phyloP scores from a whole-genome alignment of 192 early-diverging fungal genomes.

The Backusella macrospora region DNA sequence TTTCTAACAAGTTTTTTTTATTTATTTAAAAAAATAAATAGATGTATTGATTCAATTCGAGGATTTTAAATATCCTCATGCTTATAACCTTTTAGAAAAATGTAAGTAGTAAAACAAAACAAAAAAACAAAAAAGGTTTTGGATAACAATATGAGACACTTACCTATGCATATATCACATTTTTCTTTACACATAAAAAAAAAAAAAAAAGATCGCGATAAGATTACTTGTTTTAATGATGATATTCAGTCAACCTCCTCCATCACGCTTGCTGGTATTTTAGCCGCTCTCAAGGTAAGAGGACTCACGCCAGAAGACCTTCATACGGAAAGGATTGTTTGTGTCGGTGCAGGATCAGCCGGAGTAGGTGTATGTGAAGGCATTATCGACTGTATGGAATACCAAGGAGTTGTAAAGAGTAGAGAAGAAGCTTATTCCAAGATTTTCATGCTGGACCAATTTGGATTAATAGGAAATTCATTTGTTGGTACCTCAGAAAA shows the following conservation, averaged over 20 bases:
- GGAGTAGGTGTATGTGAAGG: constrained; percentile 59
- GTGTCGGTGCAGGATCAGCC: constrained; percentile 66
- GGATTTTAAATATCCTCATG: constrained; percentile 29
- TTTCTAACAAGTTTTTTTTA: not conserved
- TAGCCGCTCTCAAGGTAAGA: constrained; percentile 44
- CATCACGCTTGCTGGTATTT: constrained; percentile 60
- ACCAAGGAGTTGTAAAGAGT: constrained; percentile 16
- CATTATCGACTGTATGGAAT: constrained; percentile 27
- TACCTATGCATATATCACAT: not conserved
- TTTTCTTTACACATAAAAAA: not conserved
- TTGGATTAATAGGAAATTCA: constrained; percentile 46
- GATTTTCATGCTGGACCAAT: constrained; percentile 51
- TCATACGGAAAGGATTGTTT: constrained; percentile 52
- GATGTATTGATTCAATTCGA: constrained; percentile 26
- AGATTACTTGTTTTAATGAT: constrained; percentile 88
- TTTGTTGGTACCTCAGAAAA: not conserved
- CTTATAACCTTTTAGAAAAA: constrained; percentile 21
- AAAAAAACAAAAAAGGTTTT: not conserved
- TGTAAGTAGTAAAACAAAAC: not conserved
- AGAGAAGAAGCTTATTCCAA: constrained; percentile 48
- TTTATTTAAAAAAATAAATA: not conserved
- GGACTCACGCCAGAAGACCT: constrained; percentile 44
- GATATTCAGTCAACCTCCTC: constrained; percentile 89
- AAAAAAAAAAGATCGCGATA: constrained; percentile 63
- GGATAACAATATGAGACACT: not conserved